These are phyloP conservation scores for Ceratocystis diversiconidia DNA, from an alignment of 2,329 filamentous ascomycete species.

Conservation along the genomic window DNA sequence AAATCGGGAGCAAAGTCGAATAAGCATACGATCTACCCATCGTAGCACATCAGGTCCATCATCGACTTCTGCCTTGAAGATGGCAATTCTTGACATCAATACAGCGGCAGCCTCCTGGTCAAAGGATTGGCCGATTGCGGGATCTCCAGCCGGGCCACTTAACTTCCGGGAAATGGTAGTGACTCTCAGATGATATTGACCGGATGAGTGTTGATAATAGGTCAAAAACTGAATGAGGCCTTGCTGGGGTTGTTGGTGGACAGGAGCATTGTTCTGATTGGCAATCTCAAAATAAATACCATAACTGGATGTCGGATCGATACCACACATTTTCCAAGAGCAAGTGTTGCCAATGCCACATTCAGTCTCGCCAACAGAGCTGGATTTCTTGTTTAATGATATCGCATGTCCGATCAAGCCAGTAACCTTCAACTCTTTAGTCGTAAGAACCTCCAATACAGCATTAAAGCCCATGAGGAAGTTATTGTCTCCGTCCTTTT, in stretches of 20 bases:
- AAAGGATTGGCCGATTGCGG: conserved; percentile 89
- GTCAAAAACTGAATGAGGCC: conserved; percentile 97
- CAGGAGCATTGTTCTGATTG: conserved; percentile 72
- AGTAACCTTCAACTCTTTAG: conserved; percentile 96
- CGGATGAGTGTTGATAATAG: conserved; percentile 95
- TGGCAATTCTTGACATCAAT: conserved; percentile 96
- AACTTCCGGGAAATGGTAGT: conserved; percentile 86
- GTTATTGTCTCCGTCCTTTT: conserved; percentile 91
- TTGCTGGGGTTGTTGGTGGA: conserved; percentile 75
- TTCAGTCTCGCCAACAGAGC: conserved; percentile 91
- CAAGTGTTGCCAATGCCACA: conserved; percentile 97
- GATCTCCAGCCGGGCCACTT: conserved; percentile 85
- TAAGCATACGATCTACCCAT: conserved; percentile 98
- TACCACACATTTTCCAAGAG: conserved; percentile 99
- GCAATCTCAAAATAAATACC: conserved; percentile 97
- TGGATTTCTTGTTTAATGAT: conserved; percentile 95
- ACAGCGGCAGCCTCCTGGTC: conserved; percentile 96
- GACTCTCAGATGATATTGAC: conserved; percentile 88
- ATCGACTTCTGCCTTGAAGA: conserved; percentile 97
- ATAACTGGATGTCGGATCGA: conserved; percentile 85
- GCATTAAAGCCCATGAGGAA: conserved; percentile 97
- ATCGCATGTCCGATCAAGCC: conserved; percentile 93
- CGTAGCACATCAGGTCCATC: conserved; percentile 95
- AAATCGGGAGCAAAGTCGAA: conserved; percentile 87
- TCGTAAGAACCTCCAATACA: conserved; percentile 86